These are phyloP conservation scores for Fraxinus quadrangulata DNA, from an alignment of 257 asterid genomes.

Conservation along the genomic window DNA sequence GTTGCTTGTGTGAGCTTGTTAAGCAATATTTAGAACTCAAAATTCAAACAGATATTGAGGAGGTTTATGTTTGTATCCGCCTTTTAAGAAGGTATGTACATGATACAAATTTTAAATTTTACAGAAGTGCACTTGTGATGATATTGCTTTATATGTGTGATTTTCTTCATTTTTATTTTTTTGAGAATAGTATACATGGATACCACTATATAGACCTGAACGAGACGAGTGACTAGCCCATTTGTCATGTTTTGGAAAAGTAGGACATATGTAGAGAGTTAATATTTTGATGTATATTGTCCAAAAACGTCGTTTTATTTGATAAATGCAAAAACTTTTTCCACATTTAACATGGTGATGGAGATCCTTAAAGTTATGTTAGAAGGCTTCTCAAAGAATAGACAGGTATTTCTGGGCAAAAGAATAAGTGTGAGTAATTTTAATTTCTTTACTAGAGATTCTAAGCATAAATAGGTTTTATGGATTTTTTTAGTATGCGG, in stretches of 20 bases:
- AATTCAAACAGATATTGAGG: conserved; percentile 80
- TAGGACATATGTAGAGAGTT: background rate
- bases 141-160: background rate
- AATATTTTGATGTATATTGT: background rate
- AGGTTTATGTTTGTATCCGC: conserved; percentile 69
- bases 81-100: conserved; percentile 62
- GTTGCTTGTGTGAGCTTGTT: conserved; percentile 65
- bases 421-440: background rate
- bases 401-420: background rate
- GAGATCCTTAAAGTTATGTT: background rate
- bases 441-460: background rate
- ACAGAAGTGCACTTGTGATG: background rate
- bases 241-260: background rate
- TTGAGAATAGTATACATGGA: background rate
- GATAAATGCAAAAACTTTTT: background rate
- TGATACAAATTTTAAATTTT: background rate
- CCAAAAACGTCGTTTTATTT: background rate
- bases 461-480: background rate
- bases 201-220: background rate
- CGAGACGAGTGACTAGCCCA: background rate
- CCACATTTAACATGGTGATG: background rate
- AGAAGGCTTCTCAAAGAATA: background rate
- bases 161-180: background rate
- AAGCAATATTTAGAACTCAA: conserved; percentile 66
- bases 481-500: background rate